Evolutionary conservation across 2,329 filamentous ascomycete genomes (phyloP).

Genomic region (Drechslera avenae): DNA sequence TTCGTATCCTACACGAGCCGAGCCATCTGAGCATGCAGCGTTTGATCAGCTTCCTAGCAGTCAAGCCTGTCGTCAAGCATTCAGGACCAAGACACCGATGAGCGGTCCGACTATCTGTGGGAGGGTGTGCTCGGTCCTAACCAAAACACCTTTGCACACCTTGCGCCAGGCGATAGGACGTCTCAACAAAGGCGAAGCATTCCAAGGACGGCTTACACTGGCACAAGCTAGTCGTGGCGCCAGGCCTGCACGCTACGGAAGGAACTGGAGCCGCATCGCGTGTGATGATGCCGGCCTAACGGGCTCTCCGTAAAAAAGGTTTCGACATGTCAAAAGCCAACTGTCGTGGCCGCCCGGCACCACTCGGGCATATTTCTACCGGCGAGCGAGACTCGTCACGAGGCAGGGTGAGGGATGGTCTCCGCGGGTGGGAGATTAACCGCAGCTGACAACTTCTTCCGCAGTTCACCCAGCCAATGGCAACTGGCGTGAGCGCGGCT

Average conservation of each 20-base stretch:
- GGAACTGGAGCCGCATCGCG: constrained; percentile 45
- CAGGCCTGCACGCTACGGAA: constrained; percentile 44
- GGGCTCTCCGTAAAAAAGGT: constrained; percentile 21
- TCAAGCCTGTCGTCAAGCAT: no score
- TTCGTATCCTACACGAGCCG: constrained; percentile 77
- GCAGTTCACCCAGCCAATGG: background rate
- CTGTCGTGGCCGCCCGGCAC: background rate
- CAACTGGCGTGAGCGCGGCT: background rate
- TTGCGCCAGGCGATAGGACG: no score
- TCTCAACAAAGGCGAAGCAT: constrained; percentile 37
- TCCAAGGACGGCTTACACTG: constrained; percentile 54
- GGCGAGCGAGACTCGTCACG: constrained; percentile 8
- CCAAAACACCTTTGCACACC: no score
- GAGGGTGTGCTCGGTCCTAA: constrained; percentile 43
- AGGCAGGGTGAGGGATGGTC: constrained; percentile 5
- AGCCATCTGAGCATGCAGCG: constrained; percentile 57
- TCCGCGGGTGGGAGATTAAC: background rate
- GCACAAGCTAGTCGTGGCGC: constrained; percentile 48
- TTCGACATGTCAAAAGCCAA: constrained; percentile 1
- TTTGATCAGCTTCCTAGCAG: no score
- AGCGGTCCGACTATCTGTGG: constrained; percentile 59
- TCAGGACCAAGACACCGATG: no score
- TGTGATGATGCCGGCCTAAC: constrained; percentile 15
- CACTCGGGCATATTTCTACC: constrained; percentile 4
- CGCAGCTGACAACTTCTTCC: background rate